Base-by-base conservation (phyloP, 1,284 basidiomycete species). In the Boletellus dicymbophilus region DNA sequence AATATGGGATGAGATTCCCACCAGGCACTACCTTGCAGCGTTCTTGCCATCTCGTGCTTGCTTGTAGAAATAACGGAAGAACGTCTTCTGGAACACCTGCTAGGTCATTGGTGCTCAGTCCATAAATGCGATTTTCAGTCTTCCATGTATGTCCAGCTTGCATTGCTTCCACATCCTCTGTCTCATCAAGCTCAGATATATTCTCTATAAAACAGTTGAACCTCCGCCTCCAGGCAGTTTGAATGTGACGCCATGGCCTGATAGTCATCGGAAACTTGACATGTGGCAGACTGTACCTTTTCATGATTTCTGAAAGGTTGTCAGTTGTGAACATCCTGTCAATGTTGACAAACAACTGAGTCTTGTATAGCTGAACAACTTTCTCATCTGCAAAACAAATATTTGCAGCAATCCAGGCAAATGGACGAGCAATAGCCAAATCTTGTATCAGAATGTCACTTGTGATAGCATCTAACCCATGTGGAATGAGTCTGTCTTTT, bases 401-500 rank as follows among this genome's bases (percentile, higher is more conserved):
- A 0, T 40, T 23, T 12, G 58, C 57, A 16, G 54, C 51, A 0
- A 68, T 12, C 7, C 57, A 23, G 1, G 65, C 70, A 49, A 70
- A 66, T 0, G 64, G 66, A 0, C 62, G 38, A 1, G 61, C 58
- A 1, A 71, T 11, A 0, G 51, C 57, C 1, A 69, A 61, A 5
- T 61, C 45, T 42, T 72, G 67, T 1, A 72, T 53, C 0, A 71
- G 16, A 0, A 72, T 9, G 15, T 71, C 55, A 0, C 59, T 48
- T 0, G 48, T 56, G 3, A 71, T 21, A 0, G 52, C 63, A 49
- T 66, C 59, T 0, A 72, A 34, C 0, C 57, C 48, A 30, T 68
- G 65, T 0, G 68, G 67, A n/a, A 73, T 66, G 0, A 68, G 41
- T 21, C 62, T 66, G 33, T 73, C 65, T 0, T 40, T 13, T 0